A percentile compares a stretch with the other conserved stretches of the same genome.
Conservation (phyloP, 352 stramenopile species). For the Globisporangium heterothallicum region DNA sequence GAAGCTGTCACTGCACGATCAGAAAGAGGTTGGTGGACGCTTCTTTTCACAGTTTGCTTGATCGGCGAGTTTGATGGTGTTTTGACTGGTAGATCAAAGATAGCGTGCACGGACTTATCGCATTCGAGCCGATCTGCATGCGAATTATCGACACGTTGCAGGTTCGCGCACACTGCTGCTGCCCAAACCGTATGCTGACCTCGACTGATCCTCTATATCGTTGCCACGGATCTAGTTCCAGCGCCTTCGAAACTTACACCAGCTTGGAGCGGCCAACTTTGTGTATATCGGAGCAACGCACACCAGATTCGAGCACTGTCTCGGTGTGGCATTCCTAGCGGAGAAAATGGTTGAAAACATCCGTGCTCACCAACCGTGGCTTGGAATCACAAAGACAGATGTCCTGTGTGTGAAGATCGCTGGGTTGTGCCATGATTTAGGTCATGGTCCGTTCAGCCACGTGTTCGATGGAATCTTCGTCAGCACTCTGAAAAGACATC, state of each 20-base stretch:
- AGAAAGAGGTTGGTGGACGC: slow-evolving; percentile 41
- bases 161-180: slow-evolving; percentile 20
- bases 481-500: slow-evolving; percentile 37
- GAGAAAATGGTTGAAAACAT: slow-evolving; percentile 85
- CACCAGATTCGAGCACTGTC: slow-evolving; percentile 78
- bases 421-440: slow-evolving; percentile 73
- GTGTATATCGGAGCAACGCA: slow-evolving; percentile 88
- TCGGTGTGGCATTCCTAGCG: slow-evolving; percentile 94
- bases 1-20: slow-evolving; percentile 24
- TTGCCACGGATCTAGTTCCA: slow-evolving; percentile 74
- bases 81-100: slow-evolving; percentile 59
- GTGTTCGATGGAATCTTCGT: slow-evolving; percentile 78
- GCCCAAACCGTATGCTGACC: background rate
- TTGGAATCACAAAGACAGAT: slow-evolving; percentile 77
- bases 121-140: slow-evolving; percentile 78
- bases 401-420: slow-evolving; percentile 77
- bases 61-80: no score
- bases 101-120: slow-evolving; percentile 71
- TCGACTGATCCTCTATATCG: background rate
- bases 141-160: slow-evolving; percentile 77
- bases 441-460: slow-evolving; percentile 78
- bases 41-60: slow-evolving; percentile 1
- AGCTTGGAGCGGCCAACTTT: slow-evolving; percentile 87
- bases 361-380: slow-evolving; percentile 72
- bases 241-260: slow-evolving; percentile 90